phyloP scores from a whole-genome alignment of 1,284 basidiomycete species.

The Fomitopsis palustris region DNA sequence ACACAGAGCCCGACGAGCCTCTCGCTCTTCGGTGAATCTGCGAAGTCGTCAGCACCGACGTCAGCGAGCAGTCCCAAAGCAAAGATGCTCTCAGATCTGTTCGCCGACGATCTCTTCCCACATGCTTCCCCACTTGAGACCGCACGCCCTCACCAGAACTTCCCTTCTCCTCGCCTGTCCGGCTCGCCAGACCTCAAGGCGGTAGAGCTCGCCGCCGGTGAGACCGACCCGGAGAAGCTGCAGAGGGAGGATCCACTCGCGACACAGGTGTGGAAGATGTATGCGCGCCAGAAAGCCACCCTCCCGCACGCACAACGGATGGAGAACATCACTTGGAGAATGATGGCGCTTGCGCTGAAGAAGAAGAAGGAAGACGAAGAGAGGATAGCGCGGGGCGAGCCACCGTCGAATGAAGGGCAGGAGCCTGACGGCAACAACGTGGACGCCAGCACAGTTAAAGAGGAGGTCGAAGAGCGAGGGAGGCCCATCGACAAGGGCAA shows the following conservation, averaged over 20 bases:
- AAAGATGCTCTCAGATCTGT: slow-evolving; percentile 64
- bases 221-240: slow-evolving; percentile 58
- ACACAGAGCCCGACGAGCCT: slow-evolving; percentile 27
- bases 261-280: slow-evolving; percentile 97
- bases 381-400: slow-evolving; percentile 16
- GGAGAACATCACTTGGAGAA: slow-evolving; percentile 97
- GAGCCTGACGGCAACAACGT: background rate
- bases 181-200: slow-evolving; percentile 65
- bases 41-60: slow-evolving; percentile 27
- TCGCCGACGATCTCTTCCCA: slow-evolving; percentile 63
- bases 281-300: slow-evolving; percentile 82
- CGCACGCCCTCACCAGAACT: slow-evolving; percentile 41
- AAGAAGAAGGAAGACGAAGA: slow-evolving; percentile 79
- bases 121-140: slow-evolving; percentile 35
- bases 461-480: slow-evolving; percentile 49
- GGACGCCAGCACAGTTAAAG: slow-evolving; percentile 19
- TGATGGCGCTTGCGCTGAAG: slow-evolving; percentile 94
- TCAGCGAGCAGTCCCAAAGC: slow-evolving; percentile 28
- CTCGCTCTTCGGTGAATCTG: slow-evolving; percentile 22
- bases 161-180: slow-evolving; percentile 59
- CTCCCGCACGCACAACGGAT: slow-evolving; percentile 91
- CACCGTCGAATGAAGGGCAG: slow-evolving; percentile 8
- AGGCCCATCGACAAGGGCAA: slow-evolving; percentile 75
- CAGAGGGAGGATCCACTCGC: slow-evolving; percentile 87
- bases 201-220: slow-evolving; percentile 33